phyloP scores from a whole-genome alignment of 2,329 filamentous ascomycete genomes.

The Ascochyta lentis region DNA sequence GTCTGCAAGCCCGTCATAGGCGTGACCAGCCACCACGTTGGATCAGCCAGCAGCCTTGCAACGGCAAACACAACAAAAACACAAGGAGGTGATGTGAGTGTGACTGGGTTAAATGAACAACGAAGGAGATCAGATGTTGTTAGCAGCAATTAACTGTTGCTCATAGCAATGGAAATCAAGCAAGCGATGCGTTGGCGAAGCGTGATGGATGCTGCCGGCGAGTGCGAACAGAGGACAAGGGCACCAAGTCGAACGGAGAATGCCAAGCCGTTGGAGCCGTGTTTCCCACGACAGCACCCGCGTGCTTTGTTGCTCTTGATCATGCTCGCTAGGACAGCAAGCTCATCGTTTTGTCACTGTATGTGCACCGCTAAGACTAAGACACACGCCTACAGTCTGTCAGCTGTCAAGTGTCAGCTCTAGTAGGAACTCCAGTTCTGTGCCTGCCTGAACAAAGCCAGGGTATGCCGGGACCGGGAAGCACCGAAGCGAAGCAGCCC shows the following conservation, averaged over 20 bases:
- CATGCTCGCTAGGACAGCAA: neutral
- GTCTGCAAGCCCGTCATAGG: constrained; percentile 1
- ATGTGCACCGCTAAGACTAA: neutral
- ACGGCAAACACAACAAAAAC: neutral
- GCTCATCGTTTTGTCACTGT: neutral
- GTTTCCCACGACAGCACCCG: neutral
- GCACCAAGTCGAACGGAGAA: constrained; percentile 13
- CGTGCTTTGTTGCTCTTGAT: neutral
- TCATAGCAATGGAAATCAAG: neutral
- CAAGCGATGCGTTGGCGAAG: constrained; percentile 7
- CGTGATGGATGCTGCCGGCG: constrained; percentile 9
- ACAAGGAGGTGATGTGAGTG: neutral
- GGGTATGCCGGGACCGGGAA: constrained; percentile 7
- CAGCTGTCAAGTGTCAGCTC: constrained; percentile 3
- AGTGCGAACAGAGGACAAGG: constrained; percentile 2
- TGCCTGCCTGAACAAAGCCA: constrained; percentile 11
- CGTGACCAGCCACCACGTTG: neutral
- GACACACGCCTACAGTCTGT: neutral
- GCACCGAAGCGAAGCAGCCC: constrained; percentile 11
- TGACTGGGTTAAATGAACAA: neutral
- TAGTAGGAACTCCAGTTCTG: constrained; percentile 12
- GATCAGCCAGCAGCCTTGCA: neutral
- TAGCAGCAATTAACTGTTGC: neutral
- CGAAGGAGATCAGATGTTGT: neutral
- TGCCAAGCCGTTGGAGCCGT: constrained; percentile 15